Conservation (phyloP, 2,329 filamentous ascomycete genomes). For the Fusarium napiforme region DNA sequence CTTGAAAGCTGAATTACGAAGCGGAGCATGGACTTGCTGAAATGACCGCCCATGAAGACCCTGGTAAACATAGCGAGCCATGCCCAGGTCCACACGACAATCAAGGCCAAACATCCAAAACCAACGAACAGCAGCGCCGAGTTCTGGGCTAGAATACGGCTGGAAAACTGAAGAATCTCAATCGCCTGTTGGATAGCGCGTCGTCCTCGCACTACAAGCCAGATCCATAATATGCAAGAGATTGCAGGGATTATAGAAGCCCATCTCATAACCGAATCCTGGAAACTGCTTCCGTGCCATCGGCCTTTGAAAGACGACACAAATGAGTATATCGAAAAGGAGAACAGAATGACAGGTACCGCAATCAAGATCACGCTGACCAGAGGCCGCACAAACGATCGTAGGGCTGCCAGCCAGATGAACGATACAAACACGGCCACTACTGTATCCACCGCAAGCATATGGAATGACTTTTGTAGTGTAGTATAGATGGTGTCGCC, state of each 20-base stretch:
- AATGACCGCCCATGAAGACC: constrained; percentile 92
- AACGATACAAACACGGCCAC: constrained; percentile 90
- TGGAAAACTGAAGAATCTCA: constrained; percentile 91
- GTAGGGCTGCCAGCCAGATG: constrained; percentile 87
- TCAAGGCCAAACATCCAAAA: constrained; percentile 76
- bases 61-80: constrained; percentile 98
- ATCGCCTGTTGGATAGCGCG: constrained; percentile 85
- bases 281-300: constrained; percentile 79
- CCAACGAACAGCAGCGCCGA: constrained; percentile 86
- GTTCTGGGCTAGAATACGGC: constrained; percentile 86
- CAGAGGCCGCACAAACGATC: constrained; percentile 87
- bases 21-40: constrained; percentile 67
- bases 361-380: constrained; percentile 84
- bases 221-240: constrained; percentile 82
- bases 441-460: constrained; percentile 90
- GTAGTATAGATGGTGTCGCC: constrained; percentile 96
- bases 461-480: constrained; percentile 85
- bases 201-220: constrained; percentile 82
- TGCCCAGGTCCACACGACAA: constrained; percentile 92
- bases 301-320: constrained; percentile 86
- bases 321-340: constrained; percentile 91
- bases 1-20: constrained; percentile 89
- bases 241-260: constrained; percentile 80
- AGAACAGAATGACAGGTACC: constrained; percentile 86
- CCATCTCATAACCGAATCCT: constrained; percentile 92